Conservation (phyloP, 2,329 filamentous ascomycete species). For the Xylaria sp. region DNA sequence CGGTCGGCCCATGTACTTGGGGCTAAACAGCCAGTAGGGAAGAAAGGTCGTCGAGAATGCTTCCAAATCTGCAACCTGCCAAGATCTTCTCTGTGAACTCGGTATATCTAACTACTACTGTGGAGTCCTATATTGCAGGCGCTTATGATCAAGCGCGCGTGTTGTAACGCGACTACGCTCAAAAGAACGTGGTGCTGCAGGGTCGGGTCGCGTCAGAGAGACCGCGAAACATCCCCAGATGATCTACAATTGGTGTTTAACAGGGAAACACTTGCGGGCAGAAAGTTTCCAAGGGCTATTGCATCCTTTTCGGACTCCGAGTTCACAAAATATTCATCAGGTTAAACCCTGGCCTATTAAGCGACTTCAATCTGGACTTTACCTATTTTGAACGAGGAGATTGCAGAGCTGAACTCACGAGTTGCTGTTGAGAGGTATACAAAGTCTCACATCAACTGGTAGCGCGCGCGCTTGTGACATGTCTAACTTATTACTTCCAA, state of each 20-base stretch:
- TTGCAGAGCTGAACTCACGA: neutral
- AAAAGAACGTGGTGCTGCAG: neutral
- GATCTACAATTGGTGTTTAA: neutral
- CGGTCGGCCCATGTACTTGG: neutral
- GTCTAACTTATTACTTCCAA: neutral
- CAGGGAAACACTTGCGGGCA: neutral
- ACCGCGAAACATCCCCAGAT: neutral
- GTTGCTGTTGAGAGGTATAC: neutral
- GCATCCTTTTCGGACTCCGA: neutral
- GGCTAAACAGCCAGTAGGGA: neutral
- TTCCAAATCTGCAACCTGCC: conserved; percentile 31
- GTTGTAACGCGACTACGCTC: neutral
- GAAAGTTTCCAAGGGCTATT: neutral
- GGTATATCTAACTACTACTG: neutral
- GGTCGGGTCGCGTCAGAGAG: neutral
- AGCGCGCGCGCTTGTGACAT: neutral
- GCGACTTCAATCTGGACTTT: neutral
- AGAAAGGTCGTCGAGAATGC: conserved; percentile 12
- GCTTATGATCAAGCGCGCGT: neutral
- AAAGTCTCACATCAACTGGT: neutral
- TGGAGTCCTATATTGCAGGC: neutral
- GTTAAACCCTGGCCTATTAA: neutral
- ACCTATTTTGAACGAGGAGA: neutral
- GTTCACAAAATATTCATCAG: neutral
- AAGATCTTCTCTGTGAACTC: neutral